phyloP scores from a whole-genome alignment of 2,329 filamentous ascomycete species.

The Cytospora paraplurivora region DNA sequence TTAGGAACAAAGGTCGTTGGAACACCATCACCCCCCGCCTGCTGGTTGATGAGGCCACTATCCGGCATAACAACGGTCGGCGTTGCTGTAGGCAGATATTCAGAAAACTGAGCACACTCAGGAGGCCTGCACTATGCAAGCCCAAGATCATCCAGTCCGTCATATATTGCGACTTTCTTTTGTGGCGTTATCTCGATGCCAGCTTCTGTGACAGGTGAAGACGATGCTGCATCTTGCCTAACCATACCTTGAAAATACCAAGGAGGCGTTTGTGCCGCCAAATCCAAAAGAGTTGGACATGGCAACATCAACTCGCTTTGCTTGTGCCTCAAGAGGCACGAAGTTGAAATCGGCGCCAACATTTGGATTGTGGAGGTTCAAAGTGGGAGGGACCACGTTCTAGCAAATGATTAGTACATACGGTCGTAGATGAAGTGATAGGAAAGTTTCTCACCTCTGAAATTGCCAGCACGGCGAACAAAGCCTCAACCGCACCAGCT shows the following conservation, averaged over 20 bases:
- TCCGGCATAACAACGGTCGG: not conserved
- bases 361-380: constrained; percentile 73
- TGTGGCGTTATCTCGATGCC: not conserved
- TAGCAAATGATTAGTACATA: constrained; percentile 40
- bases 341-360: constrained; percentile 81
- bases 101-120: no score
- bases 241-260: constrained; percentile 65
- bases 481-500: constrained; percentile 84
- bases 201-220: not conserved
- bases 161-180: no score
- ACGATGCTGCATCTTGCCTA: not conserved
- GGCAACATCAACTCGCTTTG: constrained; percentile 70
- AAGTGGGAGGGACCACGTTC: constrained; percentile 80
- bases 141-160: no score
- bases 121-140: no score
- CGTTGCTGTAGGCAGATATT: no score
- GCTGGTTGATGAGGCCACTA: not conserved
- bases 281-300: constrained; percentile 97
- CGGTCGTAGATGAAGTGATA: not conserved
- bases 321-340: constrained; percentile 71
- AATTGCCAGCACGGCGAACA: constrained; percentile 81
- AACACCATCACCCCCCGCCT: no score
- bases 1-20: no score
- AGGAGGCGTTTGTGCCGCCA: constrained; percentile 89
- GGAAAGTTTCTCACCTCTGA: constrained; percentile 63